These are phyloP conservation scores for Arachnopeziza araneosa DNA, from an alignment of 2,329 filamentous ascomycete genomes.

Conservation along the genomic window DNA sequence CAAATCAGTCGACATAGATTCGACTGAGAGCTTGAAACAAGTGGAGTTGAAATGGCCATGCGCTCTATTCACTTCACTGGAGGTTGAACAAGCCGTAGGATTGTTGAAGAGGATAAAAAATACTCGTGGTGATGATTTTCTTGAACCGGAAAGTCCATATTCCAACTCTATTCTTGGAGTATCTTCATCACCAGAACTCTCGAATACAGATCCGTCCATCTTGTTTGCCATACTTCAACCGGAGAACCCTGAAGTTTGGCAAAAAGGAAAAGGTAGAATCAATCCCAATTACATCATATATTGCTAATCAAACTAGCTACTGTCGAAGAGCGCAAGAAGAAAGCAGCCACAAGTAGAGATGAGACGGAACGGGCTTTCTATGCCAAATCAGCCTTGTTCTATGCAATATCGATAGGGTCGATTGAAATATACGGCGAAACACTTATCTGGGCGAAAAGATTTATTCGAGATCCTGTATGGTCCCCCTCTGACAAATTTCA, in stretches of 20 bases:
- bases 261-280: neutral
- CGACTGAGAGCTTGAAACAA: slow-evolving; percentile 5
- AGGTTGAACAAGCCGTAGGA: slow-evolving; percentile 6
- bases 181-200: neutral
- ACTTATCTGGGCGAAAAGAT: slow-evolving; percentile 33
- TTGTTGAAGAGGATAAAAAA: slow-evolving; percentile 6
- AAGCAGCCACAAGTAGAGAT: slow-evolving; percentile 17
- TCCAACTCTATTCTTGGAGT: slow-evolving; percentile 5
- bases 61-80: slow-evolving; percentile 9
- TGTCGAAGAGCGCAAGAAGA: slow-evolving; percentile 14
- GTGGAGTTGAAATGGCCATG: slow-evolving; percentile 9
- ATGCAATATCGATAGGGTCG: slow-evolving; percentile 31
- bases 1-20: slow-evolving; percentile 11
- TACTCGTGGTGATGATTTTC: slow-evolving; percentile 4
- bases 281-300: slow-evolving; percentile 2
- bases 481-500: slow-evolving; percentile 5
- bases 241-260: neutral
- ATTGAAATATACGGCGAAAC: slow-evolving; percentile 28
- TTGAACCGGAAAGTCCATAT: neutral
- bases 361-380: slow-evolving; percentile 28
- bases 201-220: slow-evolving; percentile 9
- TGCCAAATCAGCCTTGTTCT: slow-evolving; percentile 27
- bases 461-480: slow-evolving; percentile 30
- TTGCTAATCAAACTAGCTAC: neutral
- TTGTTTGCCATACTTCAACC: slow-evolving; percentile 10